Percentiles rank a stretch among this genome's conserved stretches.
Evolutionary conservation across 306 rosid genomes (phyloP).

Genomic region (Quercus berberidifolia): DNA sequence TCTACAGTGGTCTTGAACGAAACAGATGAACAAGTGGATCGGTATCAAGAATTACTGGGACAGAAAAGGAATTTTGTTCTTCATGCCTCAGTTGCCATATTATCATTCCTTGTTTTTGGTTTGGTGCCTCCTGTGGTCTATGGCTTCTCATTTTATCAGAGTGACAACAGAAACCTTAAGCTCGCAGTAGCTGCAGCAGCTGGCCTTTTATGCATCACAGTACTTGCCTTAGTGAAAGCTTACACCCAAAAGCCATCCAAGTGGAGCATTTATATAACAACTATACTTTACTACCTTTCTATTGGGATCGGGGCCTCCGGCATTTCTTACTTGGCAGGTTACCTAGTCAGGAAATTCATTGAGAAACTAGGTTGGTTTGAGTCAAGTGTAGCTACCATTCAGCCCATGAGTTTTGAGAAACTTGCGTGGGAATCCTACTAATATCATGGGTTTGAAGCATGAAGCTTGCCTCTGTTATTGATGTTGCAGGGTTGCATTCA

Average conservation of each 20-base stretch:
- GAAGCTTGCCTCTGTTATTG: neutral
- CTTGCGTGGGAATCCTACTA: conserved; percentile 33
- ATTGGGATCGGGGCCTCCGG: conserved; percentile 52
- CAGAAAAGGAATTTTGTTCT: conserved; percentile 44
- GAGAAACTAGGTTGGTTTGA: conserved; percentile 56
- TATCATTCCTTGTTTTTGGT: conserved; percentile 71
- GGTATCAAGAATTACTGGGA: conserved; percentile 46
- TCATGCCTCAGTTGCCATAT: conserved; percentile 46
- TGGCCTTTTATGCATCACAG: conserved; percentile 53
- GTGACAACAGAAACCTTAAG: conserved; percentile 50
- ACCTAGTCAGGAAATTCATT: conserved; percentile 32
- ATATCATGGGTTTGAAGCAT: neutral
- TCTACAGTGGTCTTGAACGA: conserved; percentile 8
- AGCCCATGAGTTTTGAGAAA: conserved; percentile 15
- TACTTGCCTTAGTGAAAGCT: conserved; percentile 69
- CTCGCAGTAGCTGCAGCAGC: conserved; percentile 67
- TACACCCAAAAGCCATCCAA: conserved; percentile 35
- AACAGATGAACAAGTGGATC: conserved; percentile 10
- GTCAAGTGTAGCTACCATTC: conserved; percentile 7
- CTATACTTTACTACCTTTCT: conserved; percentile 38
- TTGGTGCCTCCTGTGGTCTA: conserved; percentile 66
- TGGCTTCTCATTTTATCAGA: conserved; percentile 60
- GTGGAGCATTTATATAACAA: conserved; percentile 38
- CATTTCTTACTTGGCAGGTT: conserved; percentile 59
- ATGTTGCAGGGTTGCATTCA: neutral